Conservation (phyloP, 139 green algal species). For the Haematococcus sp. region DNA sequence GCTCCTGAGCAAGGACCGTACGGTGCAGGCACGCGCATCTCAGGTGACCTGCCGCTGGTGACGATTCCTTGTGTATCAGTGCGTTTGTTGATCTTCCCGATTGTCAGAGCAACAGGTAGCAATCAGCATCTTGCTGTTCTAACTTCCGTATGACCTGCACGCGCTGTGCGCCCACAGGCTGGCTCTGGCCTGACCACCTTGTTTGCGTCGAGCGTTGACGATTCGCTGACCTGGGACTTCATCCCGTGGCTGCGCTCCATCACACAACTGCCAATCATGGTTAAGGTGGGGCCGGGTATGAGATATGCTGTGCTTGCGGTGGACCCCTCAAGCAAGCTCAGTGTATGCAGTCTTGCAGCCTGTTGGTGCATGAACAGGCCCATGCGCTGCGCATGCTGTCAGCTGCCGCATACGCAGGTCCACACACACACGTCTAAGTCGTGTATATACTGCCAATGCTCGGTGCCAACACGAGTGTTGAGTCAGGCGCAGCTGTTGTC, state of each 20-base stretch:
- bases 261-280: constrained; percentile 73
- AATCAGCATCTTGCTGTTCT: too few relatives aligned
- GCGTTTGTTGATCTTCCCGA: too few relatives aligned
- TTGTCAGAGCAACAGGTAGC: too few relatives aligned
- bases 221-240: constrained; percentile 71
- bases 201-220: constrained; percentile 47
- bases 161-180: constrained; percentile 10
- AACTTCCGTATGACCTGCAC: too few relatives aligned
- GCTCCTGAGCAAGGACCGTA: constrained; percentile 3
- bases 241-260: constrained; percentile 73
- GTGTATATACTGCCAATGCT: too few relatives aligned
- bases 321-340: too few relatives aligned
- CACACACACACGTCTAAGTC: too few relatives aligned
- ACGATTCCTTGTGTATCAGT: neutral
- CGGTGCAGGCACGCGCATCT: neutral
- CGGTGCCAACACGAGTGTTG: too few relatives aligned
- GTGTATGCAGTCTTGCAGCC: too few relatives aligned
- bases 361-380: neutral
- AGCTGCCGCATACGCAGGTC: too few relatives aligned
- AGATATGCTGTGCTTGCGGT: neutral
- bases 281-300: constrained; percentile 86
- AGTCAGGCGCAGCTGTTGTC: too few relatives aligned
- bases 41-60: neutral
- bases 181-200: constrained; percentile 45
- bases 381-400: too few relatives aligned